phyloP scores from a whole-genome alignment of 352 stramenopile species.

The Globisporangium spinosum region DNA sequence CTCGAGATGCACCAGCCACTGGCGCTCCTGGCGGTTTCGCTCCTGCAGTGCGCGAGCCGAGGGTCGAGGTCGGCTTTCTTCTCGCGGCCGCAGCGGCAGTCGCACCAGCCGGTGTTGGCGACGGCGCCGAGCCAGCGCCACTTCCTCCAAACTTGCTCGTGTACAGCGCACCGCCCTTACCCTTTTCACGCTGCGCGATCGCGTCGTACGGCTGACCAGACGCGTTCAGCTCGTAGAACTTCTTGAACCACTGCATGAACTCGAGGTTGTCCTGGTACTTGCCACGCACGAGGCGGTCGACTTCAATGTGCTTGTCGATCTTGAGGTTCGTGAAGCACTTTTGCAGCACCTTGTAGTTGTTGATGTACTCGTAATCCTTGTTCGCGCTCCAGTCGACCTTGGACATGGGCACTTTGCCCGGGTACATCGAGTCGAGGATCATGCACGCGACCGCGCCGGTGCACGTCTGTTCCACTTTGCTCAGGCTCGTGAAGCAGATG shows the following conservation, averaged over 20 bases:
- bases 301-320: slow-evolving; percentile 96
- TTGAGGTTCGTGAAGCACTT: slow-evolving; percentile 95
- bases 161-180: slow-evolving; percentile 90
- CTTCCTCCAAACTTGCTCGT: slow-evolving; percentile 59
- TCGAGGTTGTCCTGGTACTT: slow-evolving; percentile 99
- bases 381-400: slow-evolving; percentile 98
- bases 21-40: slow-evolving; percentile 50
- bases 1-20: slow-evolving; percentile 24
- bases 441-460: slow-evolving; percentile 96
- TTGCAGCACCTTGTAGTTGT: slow-evolving; percentile 99
- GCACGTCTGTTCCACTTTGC: slow-evolving; percentile 97
- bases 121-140: slow-evolving; percentile 20
- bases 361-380: slow-evolving; percentile 97
- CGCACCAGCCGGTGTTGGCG: slow-evolving; percentile 21
- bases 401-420: slow-evolving; percentile 93
- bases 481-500: slow-evolving; percentile 91
- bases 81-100: slow-evolving; percentile 27
- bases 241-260: slow-evolving; percentile 99
- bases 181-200: slow-evolving; percentile 87
- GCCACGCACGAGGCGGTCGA: slow-evolving; percentile 96
- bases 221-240: slow-evolving; percentile 91
- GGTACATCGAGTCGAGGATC: slow-evolving; percentile 95
- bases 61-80: slow-evolving; percentile 37
- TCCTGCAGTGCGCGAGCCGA: slow-evolving; percentile 23
- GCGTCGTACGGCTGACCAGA: slow-evolving; percentile 92